Conservation (phyloP, 1,284 basidiomycete species). For the Sanghuangporus weigelae region DNA sequence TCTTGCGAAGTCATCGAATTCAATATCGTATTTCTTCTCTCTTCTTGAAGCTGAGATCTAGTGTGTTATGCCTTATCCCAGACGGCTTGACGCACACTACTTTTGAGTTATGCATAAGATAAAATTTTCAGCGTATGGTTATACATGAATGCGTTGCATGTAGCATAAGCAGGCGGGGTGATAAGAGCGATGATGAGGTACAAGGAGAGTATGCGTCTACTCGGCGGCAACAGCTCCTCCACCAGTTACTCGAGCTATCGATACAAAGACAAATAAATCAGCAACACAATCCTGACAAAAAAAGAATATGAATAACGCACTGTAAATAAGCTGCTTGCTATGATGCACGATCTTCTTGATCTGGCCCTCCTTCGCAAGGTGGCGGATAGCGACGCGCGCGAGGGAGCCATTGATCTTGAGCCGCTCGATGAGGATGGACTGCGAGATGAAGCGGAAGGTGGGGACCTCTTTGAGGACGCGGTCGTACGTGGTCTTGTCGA, state of each 20-base stretch:
- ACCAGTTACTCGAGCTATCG: constrained; percentile 7
- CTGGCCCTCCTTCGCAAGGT: constrained; percentile 91
- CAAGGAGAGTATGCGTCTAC: not conserved
- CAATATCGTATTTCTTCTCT: too few species aligned
- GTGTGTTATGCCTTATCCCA: too few species aligned
- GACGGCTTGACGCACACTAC: too few species aligned
- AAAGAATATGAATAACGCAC: constrained; percentile 40
- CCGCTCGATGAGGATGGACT: constrained; percentile 96
- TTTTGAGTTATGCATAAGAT: not conserved
- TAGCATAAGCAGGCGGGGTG: not conserved
- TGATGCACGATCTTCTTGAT: constrained; percentile 99
- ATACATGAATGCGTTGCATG: constrained; percentile 13
- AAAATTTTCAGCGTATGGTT: constrained; percentile 3
- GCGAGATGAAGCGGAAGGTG: constrained; percentile 98
- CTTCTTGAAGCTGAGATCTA: too few species aligned
- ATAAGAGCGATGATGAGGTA: not conserved
- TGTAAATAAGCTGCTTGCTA: constrained; percentile 92
- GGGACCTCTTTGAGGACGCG: constrained; percentile 99
- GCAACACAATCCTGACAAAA: not conserved
- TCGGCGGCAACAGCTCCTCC: constrained; percentile 1
- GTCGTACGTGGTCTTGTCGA: constrained; percentile 91
- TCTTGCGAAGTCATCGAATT: too few species aligned
- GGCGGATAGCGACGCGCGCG: constrained; percentile 89
- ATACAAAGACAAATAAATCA: not conserved
- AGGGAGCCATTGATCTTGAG: constrained; percentile 95